Conservation (phyloP, 306 rosid species). For the Macrotyloma uniflorum region DNA sequence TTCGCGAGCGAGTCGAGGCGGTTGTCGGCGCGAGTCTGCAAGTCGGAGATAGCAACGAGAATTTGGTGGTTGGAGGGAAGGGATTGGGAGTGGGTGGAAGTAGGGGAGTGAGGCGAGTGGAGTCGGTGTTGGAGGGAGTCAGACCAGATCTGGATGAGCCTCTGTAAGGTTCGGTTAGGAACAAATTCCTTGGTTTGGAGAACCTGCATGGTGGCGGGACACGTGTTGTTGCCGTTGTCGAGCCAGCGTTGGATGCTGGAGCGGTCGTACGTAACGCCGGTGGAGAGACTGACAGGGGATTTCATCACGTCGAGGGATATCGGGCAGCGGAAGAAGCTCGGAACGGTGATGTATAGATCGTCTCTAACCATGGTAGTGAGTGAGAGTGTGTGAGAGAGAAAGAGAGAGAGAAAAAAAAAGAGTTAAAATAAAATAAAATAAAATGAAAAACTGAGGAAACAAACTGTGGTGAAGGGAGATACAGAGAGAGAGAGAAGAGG, state of each 20-base stretch:
- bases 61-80: constrained; percentile 48
- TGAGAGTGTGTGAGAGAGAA: background rate
- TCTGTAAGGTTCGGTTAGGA: constrained; percentile 80
- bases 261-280: constrained; percentile 97
- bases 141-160: constrained; percentile 94
- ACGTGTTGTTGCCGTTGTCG: constrained; percentile 92
- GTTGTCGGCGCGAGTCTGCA: background rate
- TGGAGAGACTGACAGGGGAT: constrained; percentile 92
- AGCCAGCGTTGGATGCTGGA: constrained; percentile 96
- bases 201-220: constrained; percentile 97
- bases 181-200: constrained; percentile 74
- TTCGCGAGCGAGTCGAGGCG: constrained; percentile 45
- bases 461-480: background rate
- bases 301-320: constrained; percentile 88
- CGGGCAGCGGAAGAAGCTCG: constrained; percentile 84
- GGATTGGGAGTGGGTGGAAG: background rate
- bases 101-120: constrained; percentile 45
- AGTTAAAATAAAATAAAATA: background rate
- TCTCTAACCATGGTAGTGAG: constrained; percentile 64
- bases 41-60: constrained; percentile 39
- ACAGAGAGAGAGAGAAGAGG: constrained; percentile 6
- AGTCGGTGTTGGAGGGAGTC: constrained; percentile 59
- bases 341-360: constrained; percentile 70
- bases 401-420: background rate
- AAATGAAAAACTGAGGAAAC: background rate